phyloP scores from a whole-genome alignment of 805 yeast genomes.

The Hanseniaspora valbyensis region DNA sequence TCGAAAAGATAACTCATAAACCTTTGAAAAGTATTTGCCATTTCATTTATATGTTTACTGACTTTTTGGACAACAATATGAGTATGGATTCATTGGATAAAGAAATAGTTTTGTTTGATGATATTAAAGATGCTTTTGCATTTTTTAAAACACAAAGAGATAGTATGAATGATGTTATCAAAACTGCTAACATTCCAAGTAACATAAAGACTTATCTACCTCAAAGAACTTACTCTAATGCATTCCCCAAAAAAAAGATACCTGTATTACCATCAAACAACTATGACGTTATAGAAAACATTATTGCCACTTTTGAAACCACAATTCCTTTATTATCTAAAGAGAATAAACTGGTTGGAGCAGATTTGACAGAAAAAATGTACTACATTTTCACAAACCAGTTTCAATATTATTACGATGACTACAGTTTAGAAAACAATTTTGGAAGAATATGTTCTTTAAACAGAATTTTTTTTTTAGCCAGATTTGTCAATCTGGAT shows the following conservation, averaged over 20 bases:
- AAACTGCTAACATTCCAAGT: neutral
- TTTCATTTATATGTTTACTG: neutral
- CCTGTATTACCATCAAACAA: neutral
- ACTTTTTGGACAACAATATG: neutral
- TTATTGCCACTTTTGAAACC: neutral
- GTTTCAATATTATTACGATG: conserved; percentile 3
- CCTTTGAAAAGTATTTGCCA: neutral
- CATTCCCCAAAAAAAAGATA: conserved; percentile 5
- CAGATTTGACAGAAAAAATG: neutral
- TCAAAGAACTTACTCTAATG: conserved; percentile 2
- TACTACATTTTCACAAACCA: neutral
- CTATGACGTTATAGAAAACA: neutral
- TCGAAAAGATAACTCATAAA: neutral
- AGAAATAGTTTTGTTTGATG: neutral
- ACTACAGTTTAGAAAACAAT: neutral
- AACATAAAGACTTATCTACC: neutral
- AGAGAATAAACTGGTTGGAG: neutral
- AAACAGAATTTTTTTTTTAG: conserved; percentile 15
- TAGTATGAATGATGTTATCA: neutral
- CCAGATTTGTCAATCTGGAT: conserved; percentile 12
- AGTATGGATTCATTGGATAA: neutral
- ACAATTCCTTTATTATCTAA: neutral
- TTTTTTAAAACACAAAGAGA: neutral
- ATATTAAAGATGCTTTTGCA: neutral
- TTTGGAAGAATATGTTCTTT: neutral